A percentile compares a stretch with the other conserved stretches of the same genome.
Evolutionary conservation across 108 stramenopile species (phyloP).

Genomic region (Fragilaria crotonensis): DNA sequence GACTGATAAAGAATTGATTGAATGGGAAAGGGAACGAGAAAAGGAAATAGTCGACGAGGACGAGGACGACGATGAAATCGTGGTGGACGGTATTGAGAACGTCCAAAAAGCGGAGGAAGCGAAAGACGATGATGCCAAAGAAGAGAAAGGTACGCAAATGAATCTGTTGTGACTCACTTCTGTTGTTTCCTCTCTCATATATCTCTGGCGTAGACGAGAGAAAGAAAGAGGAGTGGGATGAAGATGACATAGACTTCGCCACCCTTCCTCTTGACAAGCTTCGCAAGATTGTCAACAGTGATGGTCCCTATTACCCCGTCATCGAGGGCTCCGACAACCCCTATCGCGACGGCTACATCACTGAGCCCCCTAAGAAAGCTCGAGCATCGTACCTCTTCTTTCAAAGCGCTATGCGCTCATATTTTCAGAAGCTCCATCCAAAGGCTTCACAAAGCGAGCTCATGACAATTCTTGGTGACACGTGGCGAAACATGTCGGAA

Average conservation of each 20-base stretch:
- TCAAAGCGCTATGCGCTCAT: conserved; percentile 61
- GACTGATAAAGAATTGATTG: conserved; percentile 66
- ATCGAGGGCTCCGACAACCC: conserved; percentile 75
- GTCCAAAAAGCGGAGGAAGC: conserved; percentile 17
- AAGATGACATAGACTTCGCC: conserved; percentile 56
- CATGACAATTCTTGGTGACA: conserved; percentile 70
- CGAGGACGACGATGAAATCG: conserved; percentile 19
- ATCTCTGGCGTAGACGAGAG: conserved; percentile 19
- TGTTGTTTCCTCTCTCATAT: too few relatives aligned
- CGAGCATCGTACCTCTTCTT: conserved; percentile 80
- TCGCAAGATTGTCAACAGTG: conserved; percentile 38
- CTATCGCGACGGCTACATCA: conserved; percentile 82
- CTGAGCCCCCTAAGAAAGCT: conserved; percentile 83
- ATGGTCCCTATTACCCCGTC: conserved; percentile 67
- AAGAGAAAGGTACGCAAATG: not conserved
- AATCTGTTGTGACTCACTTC: not conserved
- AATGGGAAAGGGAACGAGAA: conserved; percentile 75
- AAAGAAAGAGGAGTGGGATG: conserved; percentile 16
- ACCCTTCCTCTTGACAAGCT: conserved; percentile 48
- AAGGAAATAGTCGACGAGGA: conserved; percentile 57
- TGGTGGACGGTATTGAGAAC: conserved; percentile 27
- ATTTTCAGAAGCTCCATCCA: conserved; percentile 59
- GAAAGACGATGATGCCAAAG: conserved; percentile 15
- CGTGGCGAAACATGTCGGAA: conserved; percentile 63
- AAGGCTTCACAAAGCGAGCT: conserved; percentile 51